Conservation (phyloP, 768 basidiomycete species). For the Pleurotus pulmonarius region DNA sequence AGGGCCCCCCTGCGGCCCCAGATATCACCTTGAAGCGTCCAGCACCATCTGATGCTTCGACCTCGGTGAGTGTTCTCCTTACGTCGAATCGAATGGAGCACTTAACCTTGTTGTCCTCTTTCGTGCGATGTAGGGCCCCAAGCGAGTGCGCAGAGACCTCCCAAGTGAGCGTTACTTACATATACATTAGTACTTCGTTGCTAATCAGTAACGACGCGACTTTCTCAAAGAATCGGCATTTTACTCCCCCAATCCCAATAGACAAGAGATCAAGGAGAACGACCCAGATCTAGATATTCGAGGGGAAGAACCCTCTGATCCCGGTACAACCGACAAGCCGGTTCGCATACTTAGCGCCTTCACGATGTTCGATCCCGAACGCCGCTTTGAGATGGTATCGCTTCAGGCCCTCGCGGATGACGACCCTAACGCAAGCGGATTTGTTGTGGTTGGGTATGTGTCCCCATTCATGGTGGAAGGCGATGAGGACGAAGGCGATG, state of each 20-base stretch:
- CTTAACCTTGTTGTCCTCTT: not conserved
- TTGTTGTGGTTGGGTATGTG: conserved; percentile 57
- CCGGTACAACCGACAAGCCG: conserved; percentile 41
- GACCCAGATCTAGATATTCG: conserved; percentile 28
- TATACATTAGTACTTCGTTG: not conserved
- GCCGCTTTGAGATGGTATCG: conserved; percentile 41
- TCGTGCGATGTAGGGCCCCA: not conserved
- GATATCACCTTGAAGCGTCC: not conserved
- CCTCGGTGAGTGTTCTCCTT: not conserved
- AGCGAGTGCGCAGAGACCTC: not conserved
- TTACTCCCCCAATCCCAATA: too few relatives aligned
- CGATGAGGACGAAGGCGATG: conserved; percentile 54
- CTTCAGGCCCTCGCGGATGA: conserved; percentile 43
- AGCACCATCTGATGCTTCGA: not conserved
- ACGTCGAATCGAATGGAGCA: not conserved
- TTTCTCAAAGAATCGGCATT: too few relatives aligned
- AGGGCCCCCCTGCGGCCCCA: not conserved
- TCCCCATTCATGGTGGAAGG: conserved; percentile 35
- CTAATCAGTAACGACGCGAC: too few relatives aligned
- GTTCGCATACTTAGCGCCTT: conserved; percentile 58
- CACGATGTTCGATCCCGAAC: conserved; percentile 52
- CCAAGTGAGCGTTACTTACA: not conserved
- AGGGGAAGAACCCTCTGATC: conserved; percentile 38
- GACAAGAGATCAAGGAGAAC: conserved; percentile 37
- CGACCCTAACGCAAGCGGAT: conserved; percentile 32